Evolutionary conservation across 2,329 filamentous ascomycete species (phyloP).

Genomic region (Penicillium sp.): DNA sequence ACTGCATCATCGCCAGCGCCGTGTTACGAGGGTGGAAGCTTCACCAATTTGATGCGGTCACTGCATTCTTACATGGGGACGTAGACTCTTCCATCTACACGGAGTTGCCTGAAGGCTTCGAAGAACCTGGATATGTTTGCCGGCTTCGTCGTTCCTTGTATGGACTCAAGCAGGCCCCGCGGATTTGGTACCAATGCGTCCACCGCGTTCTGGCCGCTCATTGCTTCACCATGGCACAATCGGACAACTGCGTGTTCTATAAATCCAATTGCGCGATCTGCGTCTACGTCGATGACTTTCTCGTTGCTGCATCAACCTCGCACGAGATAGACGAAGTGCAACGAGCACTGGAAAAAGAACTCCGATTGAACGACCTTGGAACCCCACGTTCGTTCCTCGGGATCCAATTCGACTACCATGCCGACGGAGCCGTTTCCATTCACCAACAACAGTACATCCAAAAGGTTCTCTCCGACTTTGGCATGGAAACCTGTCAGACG

Average conservation of each 20-base stretch:
- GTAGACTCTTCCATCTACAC: conserved; percentile 11
- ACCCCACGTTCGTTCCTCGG: conserved; percentile 4
- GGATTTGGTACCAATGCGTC: conserved; percentile 12
- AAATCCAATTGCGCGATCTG: not conserved
- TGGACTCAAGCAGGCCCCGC: conserved; percentile 4
- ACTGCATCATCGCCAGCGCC: conserved; percentile 6
- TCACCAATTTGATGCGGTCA: conserved; percentile 4
- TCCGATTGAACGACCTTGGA: conserved; percentile 5
- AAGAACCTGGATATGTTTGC: conserved; percentile 4
- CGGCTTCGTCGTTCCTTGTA: conserved; percentile 7
- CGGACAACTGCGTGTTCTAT: conserved; percentile 3
- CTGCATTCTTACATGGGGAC: conserved; percentile 21
- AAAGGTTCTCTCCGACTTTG: conserved; percentile 6
- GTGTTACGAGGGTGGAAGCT: conserved; percentile 6
- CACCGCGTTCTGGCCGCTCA: conserved; percentile 5
- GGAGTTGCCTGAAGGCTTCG: conserved; percentile 8
- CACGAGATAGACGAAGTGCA: conserved; percentile 1
- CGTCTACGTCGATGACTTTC: conserved; percentile 6
- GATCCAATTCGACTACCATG: conserved; percentile 8
- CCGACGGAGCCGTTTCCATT: conserved; percentile 6
- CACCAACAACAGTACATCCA: conserved; percentile 1
- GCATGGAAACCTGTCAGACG: conserved; percentile 5
- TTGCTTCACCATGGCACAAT: conserved; percentile 2
- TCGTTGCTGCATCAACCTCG: not conserved
- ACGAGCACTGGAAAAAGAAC: conserved; percentile 1